Evolutionary conservation across 257 asterid genomes (phyloP).

Genomic region (Agastache rugosa): DNA sequence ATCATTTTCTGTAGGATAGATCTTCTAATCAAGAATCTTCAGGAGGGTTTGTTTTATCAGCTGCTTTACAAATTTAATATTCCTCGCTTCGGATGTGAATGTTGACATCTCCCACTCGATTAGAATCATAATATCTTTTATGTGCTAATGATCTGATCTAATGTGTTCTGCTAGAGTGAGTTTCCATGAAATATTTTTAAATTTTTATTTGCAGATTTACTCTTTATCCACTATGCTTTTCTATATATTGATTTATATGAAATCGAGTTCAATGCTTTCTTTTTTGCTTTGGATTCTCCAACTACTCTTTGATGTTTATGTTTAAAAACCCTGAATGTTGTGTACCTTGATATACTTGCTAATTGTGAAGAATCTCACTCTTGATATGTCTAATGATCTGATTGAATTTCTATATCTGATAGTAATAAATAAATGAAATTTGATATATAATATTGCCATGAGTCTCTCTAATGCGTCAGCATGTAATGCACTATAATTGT

Average conservation of each 20-base stretch:
- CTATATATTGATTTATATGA: not conserved
- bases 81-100: conserved; percentile 4
- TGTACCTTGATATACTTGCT: not conserved
- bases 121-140: not conserved
- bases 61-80: not conserved
- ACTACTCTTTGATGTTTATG: not conserved
- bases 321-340: not conserved
- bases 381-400: not conserved
- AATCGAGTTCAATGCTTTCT: conserved; percentile 11
- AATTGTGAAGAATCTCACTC: not conserved
- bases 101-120: conserved; percentile 1
- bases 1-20: not conserved
- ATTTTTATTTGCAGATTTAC: not conserved
- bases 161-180: not conserved
- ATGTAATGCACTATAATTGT: not conserved
- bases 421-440: not conserved
- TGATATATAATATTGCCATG: not conserved
- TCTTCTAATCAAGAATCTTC: conserved; percentile 6
- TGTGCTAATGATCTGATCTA: not conserved
- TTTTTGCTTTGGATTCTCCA: conserved; percentile 13
- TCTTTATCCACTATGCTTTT: not conserved
- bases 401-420: conserved; percentile 6
- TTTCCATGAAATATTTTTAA: not conserved
- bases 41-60: not conserved
- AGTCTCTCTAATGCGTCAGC: not conserved